These are phyloP conservation scores for Haplosporangium gracile DNA, from an alignment of 192 early-diverging fungal genomes.

Conservation along the genomic window DNA sequence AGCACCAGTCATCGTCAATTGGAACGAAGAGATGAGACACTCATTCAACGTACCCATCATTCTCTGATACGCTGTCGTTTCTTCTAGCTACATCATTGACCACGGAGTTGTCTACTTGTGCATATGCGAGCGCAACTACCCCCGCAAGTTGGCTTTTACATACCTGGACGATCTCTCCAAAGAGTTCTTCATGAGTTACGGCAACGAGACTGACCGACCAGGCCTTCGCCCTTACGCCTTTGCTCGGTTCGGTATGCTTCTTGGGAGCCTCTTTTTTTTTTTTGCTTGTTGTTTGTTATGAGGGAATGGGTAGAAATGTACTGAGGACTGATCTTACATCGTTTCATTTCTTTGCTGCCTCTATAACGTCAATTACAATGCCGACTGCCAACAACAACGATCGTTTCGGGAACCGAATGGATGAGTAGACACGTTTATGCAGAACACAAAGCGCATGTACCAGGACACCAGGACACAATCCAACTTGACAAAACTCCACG, in stretches of 20 bases:
- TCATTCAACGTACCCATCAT: not conserved
- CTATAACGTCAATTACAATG: not conserved
- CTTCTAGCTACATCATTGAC: conserved; percentile 91
- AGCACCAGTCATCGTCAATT: not conserved
- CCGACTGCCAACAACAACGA: not conserved
- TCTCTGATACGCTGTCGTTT: not conserved
- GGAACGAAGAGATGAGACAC: not conserved
- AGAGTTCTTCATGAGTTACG: conserved; percentile 95
- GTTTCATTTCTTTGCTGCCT: not conserved
- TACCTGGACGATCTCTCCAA: conserved; percentile 95
- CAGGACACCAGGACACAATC: conserved; percentile 94
- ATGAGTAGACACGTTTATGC: conserved; percentile 92
- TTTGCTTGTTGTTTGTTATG: not conserved
- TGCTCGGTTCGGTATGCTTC: conserved; percentile 87
- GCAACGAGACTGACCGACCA: conserved; percentile 85
- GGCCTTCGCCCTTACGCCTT: conserved; percentile 96
- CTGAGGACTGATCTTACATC: not conserved
- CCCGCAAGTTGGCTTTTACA: conserved; percentile 92
- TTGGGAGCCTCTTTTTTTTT: not conserved
- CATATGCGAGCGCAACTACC: conserved; percentile 94
- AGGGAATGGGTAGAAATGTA: not conserved
- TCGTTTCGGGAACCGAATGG: not conserved
- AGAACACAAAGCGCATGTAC: conserved; percentile 97
- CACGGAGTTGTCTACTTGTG: conserved; percentile 94
- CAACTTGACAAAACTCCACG: conserved; percentile 93